Base-by-base conservation (phyloP, 805 yeast genomes). In the Candida argentea region DNA sequence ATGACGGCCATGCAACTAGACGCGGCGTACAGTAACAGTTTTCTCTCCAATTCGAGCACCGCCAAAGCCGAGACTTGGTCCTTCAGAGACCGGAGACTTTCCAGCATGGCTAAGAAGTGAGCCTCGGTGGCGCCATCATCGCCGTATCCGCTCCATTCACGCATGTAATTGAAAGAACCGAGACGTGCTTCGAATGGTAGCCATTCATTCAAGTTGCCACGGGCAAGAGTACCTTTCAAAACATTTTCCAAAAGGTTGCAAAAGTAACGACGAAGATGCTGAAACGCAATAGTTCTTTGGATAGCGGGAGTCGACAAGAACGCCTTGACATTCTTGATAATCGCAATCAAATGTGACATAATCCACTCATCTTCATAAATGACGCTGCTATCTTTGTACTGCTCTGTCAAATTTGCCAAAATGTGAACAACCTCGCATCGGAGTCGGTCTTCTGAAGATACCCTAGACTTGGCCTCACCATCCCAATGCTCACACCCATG, bases 91-190 rank as follows among this genome's bases (percentile, higher is more conserved):
- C 53, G 62, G 29, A 58, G 55, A 8, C 53, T 59, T 23, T 58
- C 59, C 11, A 73, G 62, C 73, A 77, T 77, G 1, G 53, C 40
- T 4, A 57, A 48, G 38, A 85, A 85, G 25, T 95, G 61, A 23
- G 78, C 80, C 17, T 73, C 74, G 3, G 85, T 70, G 2, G 76
- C 44, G 6, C 72, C 65, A 14, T 74, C 61, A 29, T 72, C 76
- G 3, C 97, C 96, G 51, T 73, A 74, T 0, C 94, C 94, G 50
- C 95, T 86, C 99, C 99, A 91, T 48, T 84, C 94, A 39, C 82
- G 87, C 32, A 91, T 58, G 43, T 72, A 79, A 25, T 76, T 72
- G 56, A 85, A 87, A 36, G 93, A 81, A 2, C 83, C 79, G 17
- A 81, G 74, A 29, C 95, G 62, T 2, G 86, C 89, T 38, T 78